Evolutionary conservation across 1,284 basidiomycete genomes (phyloP), one percentile per base, ranked within the genome.

Genomic region (Fomitiporia mediterranea): DNA sequence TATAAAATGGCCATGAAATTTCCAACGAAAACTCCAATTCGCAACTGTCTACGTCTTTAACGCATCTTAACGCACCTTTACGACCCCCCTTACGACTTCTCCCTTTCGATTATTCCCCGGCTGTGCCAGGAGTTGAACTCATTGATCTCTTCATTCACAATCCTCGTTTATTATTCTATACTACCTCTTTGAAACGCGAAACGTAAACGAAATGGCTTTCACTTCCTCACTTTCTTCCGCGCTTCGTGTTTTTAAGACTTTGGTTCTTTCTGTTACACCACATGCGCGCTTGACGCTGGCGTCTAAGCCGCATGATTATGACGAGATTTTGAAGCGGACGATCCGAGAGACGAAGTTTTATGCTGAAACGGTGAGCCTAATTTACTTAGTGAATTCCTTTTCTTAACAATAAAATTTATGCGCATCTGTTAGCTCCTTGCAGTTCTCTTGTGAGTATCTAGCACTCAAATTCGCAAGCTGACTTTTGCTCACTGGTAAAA

Each of bases 271-370:
- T 3, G 34, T 51, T 21, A 60, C 58, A 8, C 53, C 54, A n/a
- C 53, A 60, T 17, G 35, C 58, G 7, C 54, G 54, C 2, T 35
- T 60, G 13, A 30, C 43, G 11, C n/a, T 34, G 23, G 58, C 58
- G 19, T 21, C 28, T 17, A 37, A 53, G 21, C 58, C 58, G 32
- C 15, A 30, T 27, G 58, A 60, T 28, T 60, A 48, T 38, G 58
- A 60, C 13, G 2, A 27, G 6, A 53, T 60, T 4, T 25, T 60
- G n/a, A 40, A 32, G 23, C 49, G 51, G 5, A 56, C 51, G 15
- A 53, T 56, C 23, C 40, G 46, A 4, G 58, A 60, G 19, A 46
- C 56, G 9, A 60, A 60, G 27, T 60, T 60, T 23, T 54, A 60
- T 27, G 39, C 55, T 34, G 58, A 60, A 42, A 60, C 54, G 44